Base-by-base conservation (phyloP, 73 alveolate genomes). In the Paramecium caudatum region DNA sequence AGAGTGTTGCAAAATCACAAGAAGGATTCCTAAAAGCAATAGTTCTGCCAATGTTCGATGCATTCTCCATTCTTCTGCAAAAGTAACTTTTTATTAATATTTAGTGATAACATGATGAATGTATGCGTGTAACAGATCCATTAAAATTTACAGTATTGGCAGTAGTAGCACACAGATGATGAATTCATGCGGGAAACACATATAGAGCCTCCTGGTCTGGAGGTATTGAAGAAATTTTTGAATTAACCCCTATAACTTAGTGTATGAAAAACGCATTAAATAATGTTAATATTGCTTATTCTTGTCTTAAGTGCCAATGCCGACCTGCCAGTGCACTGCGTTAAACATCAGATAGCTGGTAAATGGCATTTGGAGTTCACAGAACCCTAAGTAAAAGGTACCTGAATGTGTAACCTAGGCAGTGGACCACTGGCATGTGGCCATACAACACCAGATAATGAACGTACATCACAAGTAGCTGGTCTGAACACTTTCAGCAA, bases 361-460 rank as follows among this genome's bases (percentile, higher is more conserved):
- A 74, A 43, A 45, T 74, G 88, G 88, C 23, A 30, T 21, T 74
- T 74, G 15, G 46, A 41, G 47, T 74, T 74, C 15, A 74, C 88
- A 74, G 39, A 37, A 74, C 88, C 88, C 0, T 19, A 39, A 74
- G 17, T 74, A 8, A 74, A 39, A 45, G 88, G 88, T 74, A 27
- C 10, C n/a, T 65, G 37, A 65, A 32, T 0, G 30, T 32, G 32
- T 55, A 37, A 55, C 32, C 45, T 55, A 65, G 83, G 83, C 15
- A 65, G 83, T 41, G 88, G 88, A 45, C 88, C 68, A 74, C 43
- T 74, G 47, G 21, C 69, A 6, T 74, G 88, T 43, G 88, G 88
- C 4, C 88, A 74, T 43, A 3, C 36, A 6, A 47, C 32, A 27
- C 88, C 88, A 4, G 62, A 36, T 37, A 74, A 74, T 41, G 88